Percentiles rank a stretch among this genome's conserved stretches.
Evolutionary conservation across 495 filamentous ascomycete species (phyloP).

Genomic region (Penicillium antarcticum): DNA sequence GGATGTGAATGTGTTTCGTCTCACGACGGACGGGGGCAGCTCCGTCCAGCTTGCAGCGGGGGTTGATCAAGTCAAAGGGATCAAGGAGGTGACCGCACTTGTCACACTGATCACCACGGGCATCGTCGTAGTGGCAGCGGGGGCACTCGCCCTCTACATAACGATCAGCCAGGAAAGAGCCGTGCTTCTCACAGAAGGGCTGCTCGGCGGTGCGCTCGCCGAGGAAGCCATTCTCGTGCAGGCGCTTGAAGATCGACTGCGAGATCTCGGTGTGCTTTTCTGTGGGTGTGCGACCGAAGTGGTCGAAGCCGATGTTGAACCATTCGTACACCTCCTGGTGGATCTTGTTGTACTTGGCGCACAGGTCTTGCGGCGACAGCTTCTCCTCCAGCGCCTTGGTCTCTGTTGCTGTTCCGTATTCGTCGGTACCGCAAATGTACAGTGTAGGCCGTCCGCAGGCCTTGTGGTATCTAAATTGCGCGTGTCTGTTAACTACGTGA

Average conservation of each 20-base stretch:
- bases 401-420: constrained; percentile 87
- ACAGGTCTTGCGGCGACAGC: constrained; percentile 67
- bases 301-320: constrained; percentile 83
- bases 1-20: constrained; percentile 72
- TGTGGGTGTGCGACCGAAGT: constrained; percentile 82
- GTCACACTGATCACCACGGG: constrained; percentile 85
- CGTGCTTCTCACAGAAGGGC: constrained; percentile 82
- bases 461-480: constrained; percentile 62
- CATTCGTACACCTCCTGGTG: constrained; percentile 85
- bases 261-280: constrained; percentile 79
- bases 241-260: constrained; percentile 77
- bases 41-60: constrained; percentile 78
- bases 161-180: constrained; percentile 85
- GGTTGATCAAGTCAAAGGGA: constrained; percentile 58
- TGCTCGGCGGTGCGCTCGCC: constrained; percentile 74
- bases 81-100: constrained; percentile 80
- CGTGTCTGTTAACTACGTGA: constrained; percentile 17
- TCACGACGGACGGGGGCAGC: constrained; percentile 69
- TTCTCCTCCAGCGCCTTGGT: constrained; percentile 70
- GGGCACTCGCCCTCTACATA: constrained; percentile 90
- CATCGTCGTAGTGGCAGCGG: constrained; percentile 75
- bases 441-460: constrained; percentile 61
- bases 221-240: constrained; percentile 77
- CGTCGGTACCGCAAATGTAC: constrained; percentile 60
- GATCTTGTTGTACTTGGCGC: constrained; percentile 80